A percentile compares a stretch with the other conserved stretches of the same genome.
These are phyloP conservation scores for Fusarium proliferatum DNA, from an alignment of 2,329 filamentous ascomycete species.

Conservation along the genomic window DNA sequence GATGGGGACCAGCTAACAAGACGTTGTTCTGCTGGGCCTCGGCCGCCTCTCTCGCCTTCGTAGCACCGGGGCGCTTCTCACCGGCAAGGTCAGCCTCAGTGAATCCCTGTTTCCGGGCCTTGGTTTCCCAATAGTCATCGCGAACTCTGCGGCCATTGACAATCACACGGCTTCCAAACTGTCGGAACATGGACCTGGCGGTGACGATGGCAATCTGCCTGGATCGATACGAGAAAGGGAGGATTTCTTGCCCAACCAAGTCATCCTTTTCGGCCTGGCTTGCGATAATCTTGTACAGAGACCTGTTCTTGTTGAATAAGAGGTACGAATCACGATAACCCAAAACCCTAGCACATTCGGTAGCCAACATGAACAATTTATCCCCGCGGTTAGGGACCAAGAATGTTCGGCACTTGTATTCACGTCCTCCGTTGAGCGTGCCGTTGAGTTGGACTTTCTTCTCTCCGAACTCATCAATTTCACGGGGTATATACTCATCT, in stretches of 20 bases:
- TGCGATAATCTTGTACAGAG: conserved; percentile 96
- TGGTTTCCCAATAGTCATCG: conserved; percentile 99
- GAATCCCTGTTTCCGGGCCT: conserved; percentile 96
- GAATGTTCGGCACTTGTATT: conserved; percentile 94
- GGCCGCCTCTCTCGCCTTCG: conserved; percentile 86
- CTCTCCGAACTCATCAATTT: conserved; percentile 92
- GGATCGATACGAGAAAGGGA: conserved; percentile 98
- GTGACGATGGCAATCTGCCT: conserved; percentile 98
- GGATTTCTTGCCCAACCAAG: conserved; percentile 90
- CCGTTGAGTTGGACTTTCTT: conserved; percentile 91
- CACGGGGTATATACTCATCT: conserved; percentile 94
- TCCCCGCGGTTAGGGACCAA: conserved; percentile 89
- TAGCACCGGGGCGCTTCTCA: conserved; percentile 92
- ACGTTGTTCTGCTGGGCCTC: conserved; percentile 70
- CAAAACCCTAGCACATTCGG: conserved; percentile 92
- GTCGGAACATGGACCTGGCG: conserved; percentile 96
- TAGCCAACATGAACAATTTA: conserved; percentile 98
- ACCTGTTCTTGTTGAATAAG: conserved; percentile 98
- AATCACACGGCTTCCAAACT: conserved; percentile 96
- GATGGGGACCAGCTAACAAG: conserved; percentile 75
- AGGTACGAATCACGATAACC: conserved; percentile 98
- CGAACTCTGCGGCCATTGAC: conserved; percentile 89
- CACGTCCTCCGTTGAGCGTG: conserved; percentile 81
- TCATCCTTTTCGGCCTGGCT: conserved; percentile 97
- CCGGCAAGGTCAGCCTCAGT: conserved; percentile 96